A percentile compares a stretch with the other conserved stretches of the same genome.
Evolutionary conservation across 768 basidiomycete species (phyloP).

Genomic region (Leucocoprinus birnbaumii): DNA sequence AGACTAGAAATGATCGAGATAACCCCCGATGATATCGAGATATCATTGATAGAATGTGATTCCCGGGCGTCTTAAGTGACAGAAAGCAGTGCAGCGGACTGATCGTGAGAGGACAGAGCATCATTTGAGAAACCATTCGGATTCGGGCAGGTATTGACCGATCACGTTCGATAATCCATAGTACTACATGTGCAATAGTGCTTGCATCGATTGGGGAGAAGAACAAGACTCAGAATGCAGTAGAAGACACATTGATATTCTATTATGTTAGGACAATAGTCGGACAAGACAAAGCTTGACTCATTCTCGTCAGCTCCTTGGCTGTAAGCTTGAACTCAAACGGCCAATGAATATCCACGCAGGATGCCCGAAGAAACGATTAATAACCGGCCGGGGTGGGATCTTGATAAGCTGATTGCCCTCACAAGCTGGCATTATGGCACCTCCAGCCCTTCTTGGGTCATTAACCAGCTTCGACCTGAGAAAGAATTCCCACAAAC

Average conservation of each 20-base stretch:
- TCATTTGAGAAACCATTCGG: neutral
- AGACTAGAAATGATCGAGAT: neutral
- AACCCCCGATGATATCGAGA: slow-evolving; percentile 9
- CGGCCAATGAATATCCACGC: neutral
- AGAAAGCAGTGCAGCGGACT: slow-evolving; percentile 7
- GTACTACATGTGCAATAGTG: too few species aligned
- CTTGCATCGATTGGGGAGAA: too few species aligned
- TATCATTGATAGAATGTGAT: neutral
- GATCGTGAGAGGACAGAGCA: slow-evolving; percentile 4
- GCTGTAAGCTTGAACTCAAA: neutral
- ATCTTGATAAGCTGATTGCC: slow-evolving; percentile 6
- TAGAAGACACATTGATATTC: too few species aligned
- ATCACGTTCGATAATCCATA: neutral
- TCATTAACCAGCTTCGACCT: neutral
- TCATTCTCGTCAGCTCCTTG: too few species aligned
- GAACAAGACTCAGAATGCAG: too few species aligned
- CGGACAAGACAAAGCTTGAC: too few species aligned
- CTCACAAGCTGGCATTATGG: neutral
- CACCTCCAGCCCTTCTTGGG: neutral
- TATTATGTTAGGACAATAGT: too few species aligned
- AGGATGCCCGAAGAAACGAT: neutral
- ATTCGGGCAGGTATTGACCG: too few species aligned
- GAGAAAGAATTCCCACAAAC: slow-evolving; percentile 1
- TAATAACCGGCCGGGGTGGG: slow-evolving; percentile 6
- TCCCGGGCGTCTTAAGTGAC: neutral